Evolutionary conservation across 2,329 filamentous ascomycete genomes (phyloP).

Genomic region (Calonectria pseudoturangicola): DNA sequence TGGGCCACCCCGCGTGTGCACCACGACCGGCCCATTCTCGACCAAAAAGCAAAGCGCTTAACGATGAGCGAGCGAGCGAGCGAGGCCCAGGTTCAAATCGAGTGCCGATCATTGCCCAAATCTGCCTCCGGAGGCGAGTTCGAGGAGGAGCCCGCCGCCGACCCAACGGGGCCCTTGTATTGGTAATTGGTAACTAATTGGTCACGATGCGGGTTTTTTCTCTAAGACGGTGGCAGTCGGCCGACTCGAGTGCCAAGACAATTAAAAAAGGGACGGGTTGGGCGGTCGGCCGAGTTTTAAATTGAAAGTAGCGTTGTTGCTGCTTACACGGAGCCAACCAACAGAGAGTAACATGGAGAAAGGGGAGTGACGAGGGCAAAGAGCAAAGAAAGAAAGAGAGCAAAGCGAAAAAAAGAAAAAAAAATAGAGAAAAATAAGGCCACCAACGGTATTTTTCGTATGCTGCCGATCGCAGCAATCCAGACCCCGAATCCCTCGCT

Average conservation of each 20-base stretch:
- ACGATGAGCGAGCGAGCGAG: too few species aligned
- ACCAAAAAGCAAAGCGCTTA: conserved; percentile 16
- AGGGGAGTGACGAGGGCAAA: background rate
- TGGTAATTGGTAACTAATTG: background rate
- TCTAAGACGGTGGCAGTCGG: background rate
- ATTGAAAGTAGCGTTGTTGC: conserved; percentile 1
- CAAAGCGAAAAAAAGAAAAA: too few species aligned
- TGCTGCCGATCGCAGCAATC: background rate
- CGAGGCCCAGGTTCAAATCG: too few species aligned
- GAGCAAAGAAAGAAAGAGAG: background rate
- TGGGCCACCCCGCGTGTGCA: conserved; percentile 5
- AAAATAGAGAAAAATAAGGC: background rate
- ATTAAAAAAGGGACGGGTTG: background rate
- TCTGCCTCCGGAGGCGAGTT: background rate
- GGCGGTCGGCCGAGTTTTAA: background rate
- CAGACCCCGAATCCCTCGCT: background rate
- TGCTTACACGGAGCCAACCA: background rate
- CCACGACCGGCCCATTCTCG: conserved; percentile 12
- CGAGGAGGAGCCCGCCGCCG: conserved; percentile 2
- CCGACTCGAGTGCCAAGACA: background rate
- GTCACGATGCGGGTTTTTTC: background rate
- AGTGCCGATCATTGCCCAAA: conserved; percentile 44
- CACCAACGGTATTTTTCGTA: background rate
- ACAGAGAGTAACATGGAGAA: background rate
- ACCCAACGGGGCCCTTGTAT: background rate